Evolutionary conservation across 352 stramenopile species (phyloP).

Genomic region (Phytophthora litchii): DNA sequence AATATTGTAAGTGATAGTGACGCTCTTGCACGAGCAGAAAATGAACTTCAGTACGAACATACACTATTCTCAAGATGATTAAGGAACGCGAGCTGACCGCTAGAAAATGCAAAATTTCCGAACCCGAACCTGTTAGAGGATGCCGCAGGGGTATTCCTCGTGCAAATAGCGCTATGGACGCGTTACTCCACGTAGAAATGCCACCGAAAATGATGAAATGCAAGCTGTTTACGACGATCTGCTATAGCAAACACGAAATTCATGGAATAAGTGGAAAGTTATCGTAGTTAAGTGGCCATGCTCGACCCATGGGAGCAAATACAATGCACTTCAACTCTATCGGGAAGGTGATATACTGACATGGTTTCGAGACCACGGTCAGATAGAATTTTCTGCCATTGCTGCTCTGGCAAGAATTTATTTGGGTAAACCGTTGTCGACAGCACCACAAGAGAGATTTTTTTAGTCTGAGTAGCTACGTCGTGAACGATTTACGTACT

Average conservation of each 20-base stretch:
- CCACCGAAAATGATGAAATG: neutral
- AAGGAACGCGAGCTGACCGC: too few species aligned
- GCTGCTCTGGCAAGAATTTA: constrained; percentile 3
- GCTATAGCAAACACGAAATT: neutral
- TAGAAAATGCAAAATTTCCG: too few species aligned
- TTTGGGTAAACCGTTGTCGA: constrained; percentile 4
- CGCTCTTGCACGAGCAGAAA: neutral
- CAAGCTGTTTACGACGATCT: neutral
- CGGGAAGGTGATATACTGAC: neutral
- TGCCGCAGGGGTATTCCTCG: neutral
- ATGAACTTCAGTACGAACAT: constrained; percentile 1
- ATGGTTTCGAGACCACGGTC: constrained; percentile 4
- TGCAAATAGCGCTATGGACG: neutral
- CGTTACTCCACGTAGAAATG: neutral
- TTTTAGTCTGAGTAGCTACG: constrained; percentile 11
- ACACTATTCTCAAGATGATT: neutral
- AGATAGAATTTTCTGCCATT: neutral
- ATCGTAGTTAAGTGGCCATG: constrained; percentile 1
- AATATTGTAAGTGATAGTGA: constrained; percentile 3
- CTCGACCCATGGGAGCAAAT: neutral
- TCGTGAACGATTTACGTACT: constrained; percentile 6
- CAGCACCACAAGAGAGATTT: constrained; percentile 3
- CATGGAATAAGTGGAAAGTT: constrained; percentile 10
- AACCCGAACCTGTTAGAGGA: too few species aligned
- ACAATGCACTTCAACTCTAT: constrained; percentile 10